Evolutionary conservation across 495 filamentous ascomycete species (phyloP).

Genomic region (Penicillium cinerascens): DNA sequence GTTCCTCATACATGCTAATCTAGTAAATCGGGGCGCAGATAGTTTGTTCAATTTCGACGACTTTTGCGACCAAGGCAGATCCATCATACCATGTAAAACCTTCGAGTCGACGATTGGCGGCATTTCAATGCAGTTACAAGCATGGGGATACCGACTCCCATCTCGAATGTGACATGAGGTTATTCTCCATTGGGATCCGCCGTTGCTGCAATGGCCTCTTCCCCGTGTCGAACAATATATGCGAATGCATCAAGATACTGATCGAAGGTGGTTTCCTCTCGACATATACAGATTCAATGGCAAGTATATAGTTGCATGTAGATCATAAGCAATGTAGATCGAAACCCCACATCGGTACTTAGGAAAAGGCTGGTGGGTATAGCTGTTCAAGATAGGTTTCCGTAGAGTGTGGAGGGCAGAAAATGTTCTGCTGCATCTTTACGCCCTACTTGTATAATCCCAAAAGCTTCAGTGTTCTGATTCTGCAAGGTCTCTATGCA

Average conservation of each 20-base stretch:
- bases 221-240: neutral
- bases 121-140: too few relatives aligned
- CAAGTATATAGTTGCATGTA: neutral
- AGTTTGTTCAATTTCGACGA: neutral
- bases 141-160: too few relatives aligned
- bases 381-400: neutral
- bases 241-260: neutral
- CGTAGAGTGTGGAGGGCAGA: too few relatives aligned
- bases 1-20: neutral
- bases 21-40: neutral
- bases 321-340: neutral
- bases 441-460: neutral
- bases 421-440: too few relatives aligned
- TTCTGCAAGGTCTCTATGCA: neutral
- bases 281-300: neutral
- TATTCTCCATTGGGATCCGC: neutral
- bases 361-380: neutral
- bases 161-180: too few relatives aligned
- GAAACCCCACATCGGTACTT: neutral
- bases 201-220: neutral
- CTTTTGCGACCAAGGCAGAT: neutral
- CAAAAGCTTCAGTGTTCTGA: neutral
- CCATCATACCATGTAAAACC: too few relatives aligned
- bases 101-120: too few relatives aligned
- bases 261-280: neutral